Conservation (phyloP, 495 filamentous ascomycete genomes). For the Penicillium tannophilum region DNA sequence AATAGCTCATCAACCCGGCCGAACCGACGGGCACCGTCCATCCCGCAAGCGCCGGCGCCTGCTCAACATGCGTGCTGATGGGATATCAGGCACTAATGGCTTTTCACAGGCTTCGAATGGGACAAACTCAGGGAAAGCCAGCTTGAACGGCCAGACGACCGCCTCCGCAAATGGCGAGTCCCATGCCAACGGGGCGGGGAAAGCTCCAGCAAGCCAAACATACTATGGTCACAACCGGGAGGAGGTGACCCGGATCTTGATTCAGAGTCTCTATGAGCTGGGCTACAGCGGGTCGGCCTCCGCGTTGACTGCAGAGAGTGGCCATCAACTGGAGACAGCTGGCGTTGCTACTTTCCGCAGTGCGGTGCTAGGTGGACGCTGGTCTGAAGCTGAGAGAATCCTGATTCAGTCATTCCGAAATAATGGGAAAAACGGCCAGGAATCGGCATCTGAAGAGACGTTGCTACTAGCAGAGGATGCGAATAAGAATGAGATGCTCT, state of each 20-base stretch:
- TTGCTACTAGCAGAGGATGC: constrained; percentile 59
- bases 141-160: constrained; percentile 52
- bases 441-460: constrained; percentile 31
- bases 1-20: constrained; percentile 24
- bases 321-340: constrained; percentile 83
- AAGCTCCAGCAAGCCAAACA: constrained; percentile 38
- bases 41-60: constrained; percentile 64
- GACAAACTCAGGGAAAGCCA: constrained; percentile 43
- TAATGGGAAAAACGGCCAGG: constrained; percentile 18
- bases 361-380: constrained; percentile 80
- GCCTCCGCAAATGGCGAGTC: constrained; percentile 41
- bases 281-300: constrained; percentile 80
- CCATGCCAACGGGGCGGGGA: constrained; percentile 51
- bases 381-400: constrained; percentile 81
- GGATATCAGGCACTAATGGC: constrained; percentile 50
- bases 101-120: constrained; percentile 53
- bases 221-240: constrained; percentile 88
- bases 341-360: constrained; percentile 81
- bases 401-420: constrained; percentile 60
- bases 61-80: constrained; percentile 64
- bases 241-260: constrained; percentile 89
- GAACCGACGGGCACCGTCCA: constrained; percentile 44
- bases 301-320: constrained; percentile 76
- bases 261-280: constrained; percentile 86
- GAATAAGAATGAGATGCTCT: constrained; percentile 64